These are phyloP conservation scores for Tricholoma saponaceum DNA, from an alignment of 768 basidiomycete genomes.

Conservation along the genomic window DNA sequence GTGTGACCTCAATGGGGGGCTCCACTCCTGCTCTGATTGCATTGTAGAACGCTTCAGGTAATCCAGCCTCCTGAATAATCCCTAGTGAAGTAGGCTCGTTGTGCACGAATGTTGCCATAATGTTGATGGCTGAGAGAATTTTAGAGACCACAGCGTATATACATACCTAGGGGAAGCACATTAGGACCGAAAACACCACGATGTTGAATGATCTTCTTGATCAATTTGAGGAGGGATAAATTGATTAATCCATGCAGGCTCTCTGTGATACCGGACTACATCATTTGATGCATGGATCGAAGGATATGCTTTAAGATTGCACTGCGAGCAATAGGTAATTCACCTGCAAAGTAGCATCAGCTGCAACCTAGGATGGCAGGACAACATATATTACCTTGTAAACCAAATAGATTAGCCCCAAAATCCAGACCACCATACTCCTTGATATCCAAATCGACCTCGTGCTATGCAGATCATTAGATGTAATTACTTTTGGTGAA, in stretches of 20 bases:
- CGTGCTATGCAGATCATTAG: slow-evolving; percentile 40
- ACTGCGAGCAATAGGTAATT: slow-evolving; percentile 69
- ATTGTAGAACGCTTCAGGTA: slow-evolving; percentile 88
- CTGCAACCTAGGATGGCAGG: background rate
- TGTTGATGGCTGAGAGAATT: slow-evolving; percentile 68
- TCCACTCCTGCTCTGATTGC: slow-evolving; percentile 83
- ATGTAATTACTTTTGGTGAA: slow-evolving; percentile 8
- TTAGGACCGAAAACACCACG: slow-evolving; percentile 82
- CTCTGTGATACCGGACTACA: slow-evolving; percentile 94
- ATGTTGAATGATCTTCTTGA: slow-evolving; percentile 85
- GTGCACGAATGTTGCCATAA: slow-evolving; percentile 96
- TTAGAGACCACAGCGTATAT: background rate
- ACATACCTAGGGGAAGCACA: slow-evolving; percentile 78
- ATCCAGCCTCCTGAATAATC: slow-evolving; percentile 86
- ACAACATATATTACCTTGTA: slow-evolving; percentile 58
- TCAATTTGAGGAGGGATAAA: slow-evolving; percentile 74
- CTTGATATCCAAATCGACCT: slow-evolving; percentile 62
- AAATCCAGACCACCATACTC: slow-evolving; percentile 44
- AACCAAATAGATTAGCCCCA: slow-evolving; percentile 42
- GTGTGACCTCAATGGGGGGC: slow-evolving; percentile 76
- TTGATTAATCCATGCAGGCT: slow-evolving; percentile 94
- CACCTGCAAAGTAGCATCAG: slow-evolving; percentile 36
- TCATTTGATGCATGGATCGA: slow-evolving; percentile 93
- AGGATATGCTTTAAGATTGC: slow-evolving; percentile 87
- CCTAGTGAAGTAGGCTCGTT: slow-evolving; percentile 95